Evolutionary conservation across 257 asterid species (phyloP), one percentile per base, ranked within the genome.

Genomic region (Anisodus acutangulus): DNA sequence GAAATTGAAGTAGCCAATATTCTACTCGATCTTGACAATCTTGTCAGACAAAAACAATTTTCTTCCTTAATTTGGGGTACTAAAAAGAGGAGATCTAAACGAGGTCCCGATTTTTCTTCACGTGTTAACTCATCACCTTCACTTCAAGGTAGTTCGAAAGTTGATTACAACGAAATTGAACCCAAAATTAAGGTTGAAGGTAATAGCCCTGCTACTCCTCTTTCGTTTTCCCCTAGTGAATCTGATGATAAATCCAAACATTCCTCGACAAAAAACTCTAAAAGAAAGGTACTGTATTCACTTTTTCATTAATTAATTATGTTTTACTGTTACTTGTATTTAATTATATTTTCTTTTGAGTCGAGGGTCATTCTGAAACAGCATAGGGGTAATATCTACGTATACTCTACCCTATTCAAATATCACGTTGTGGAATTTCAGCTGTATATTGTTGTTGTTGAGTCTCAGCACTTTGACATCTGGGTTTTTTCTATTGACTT

Each of bases 181-280:
- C 79, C 45, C 8, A 83, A 15, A 74, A 83, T 87, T 83, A 88
- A 88, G 58, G 84, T 22, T 72, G 87, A 85, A 57, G 84, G 47
- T 59, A 84, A 85, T 49, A 92, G 97, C 80, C 97, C 98, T 3
- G 87, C 88, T 62, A 92, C 97, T 26, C 94, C 97, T 9, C 90
- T 93, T 35, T 80, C 92, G 12, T 92, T 92, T 79, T 45, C 88
- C 0, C 91, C 89, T 0, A 87, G 89, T 85, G 95, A 91, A 88
- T 88, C 94, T 62, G 92, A 93, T 74, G 94, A 89, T 6, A 90
- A 83, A 47, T 78, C 88, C 19, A 85, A 54, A 41, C 90, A 57
- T 66, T 58, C 85, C 67, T 78, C 51, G 16, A 83, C 71, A 3
- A 86, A 74, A 54, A 83, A 0, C 17, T 86, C 53, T 35, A 88